Base-by-base conservation (phyloP, 805 yeast genomes). In the Ogataea ramenticola region DNA sequence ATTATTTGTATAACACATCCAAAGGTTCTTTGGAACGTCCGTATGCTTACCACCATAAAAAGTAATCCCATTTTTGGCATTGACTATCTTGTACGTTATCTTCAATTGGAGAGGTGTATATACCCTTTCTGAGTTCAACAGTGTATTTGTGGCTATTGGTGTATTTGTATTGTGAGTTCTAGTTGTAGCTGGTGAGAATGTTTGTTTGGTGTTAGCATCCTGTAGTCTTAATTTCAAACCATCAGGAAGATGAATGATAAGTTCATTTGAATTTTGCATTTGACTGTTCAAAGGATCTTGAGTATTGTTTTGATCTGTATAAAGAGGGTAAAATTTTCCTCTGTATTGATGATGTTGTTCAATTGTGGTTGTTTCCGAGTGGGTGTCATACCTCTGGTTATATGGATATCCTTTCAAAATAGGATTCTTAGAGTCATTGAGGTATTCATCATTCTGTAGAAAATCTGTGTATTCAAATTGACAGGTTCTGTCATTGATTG, bases 1-100 rank as follows among this genome's bases (percentile, higher is more conserved):
- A 56, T 91, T 90, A 1, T 78, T 71, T 0, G 98, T 91, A 61
- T 85, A 89, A 2, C 87, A 95, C 55, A 83, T 93, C 95, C 96
- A 88, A 39, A 66, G 64, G 31, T 67, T 61, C 43, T 59, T 60
- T 16, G 71, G 64, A 46, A 71, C 59, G 49, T 70, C 68, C 1
- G 80, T 67, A 39, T 72, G 68, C 11, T 63, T 60, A 11, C 81
- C 79, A 15, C 87, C 85, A 32, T 81, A 79, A 60, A 93, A 93
- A 41, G 75, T 71, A 15, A 93, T 62, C 9, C 97, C 98, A 46
- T 80, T 77, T 35, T 72, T 74, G 2, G 91, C 85, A 47, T 83
- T 82, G 38, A 67, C 66, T 10, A 86, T 60, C 42, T 70, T 72
- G 57, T 86, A 91, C 45, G 75, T 81, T 17, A 91, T 80, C 42